Evolutionary conservation across 306 rosid species (phyloP).

Genomic region (Cucurbita moschata): DNA sequence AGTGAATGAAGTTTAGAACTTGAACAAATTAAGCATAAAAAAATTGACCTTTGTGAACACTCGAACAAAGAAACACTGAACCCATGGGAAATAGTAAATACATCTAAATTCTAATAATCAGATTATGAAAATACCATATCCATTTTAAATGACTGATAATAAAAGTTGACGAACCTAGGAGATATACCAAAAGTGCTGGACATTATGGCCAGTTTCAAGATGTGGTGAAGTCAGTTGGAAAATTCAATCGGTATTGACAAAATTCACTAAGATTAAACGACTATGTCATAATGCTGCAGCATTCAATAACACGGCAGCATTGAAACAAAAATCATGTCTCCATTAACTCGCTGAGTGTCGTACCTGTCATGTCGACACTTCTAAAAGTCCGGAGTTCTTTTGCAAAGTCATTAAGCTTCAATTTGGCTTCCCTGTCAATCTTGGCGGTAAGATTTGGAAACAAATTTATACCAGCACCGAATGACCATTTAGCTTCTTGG

Average conservation of each 20-base stretch:
- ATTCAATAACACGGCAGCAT: neutral
- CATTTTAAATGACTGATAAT: neutral
- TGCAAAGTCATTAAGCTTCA: conserved; percentile 82
- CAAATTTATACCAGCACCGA: conserved; percentile 66
- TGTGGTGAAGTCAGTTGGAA: too few relatives aligned
- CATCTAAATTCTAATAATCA: neutral
- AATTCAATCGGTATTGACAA: neutral
- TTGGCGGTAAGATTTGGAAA: conserved; percentile 53
- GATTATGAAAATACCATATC: neutral
- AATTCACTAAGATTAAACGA: neutral
- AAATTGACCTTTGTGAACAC: neutral
- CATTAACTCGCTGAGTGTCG: conserved; percentile 12
- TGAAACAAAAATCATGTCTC: conserved; percentile 6
- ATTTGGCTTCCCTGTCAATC: conserved; percentile 73
- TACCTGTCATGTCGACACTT: conserved; percentile 91
- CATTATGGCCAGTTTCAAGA: too few relatives aligned
- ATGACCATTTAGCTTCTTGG: conserved; percentile 31
- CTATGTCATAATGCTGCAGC: conserved; percentile 1
- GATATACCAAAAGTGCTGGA: too few relatives aligned
- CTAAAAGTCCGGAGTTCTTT: conserved; percentile 70
- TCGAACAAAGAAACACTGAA: neutral
- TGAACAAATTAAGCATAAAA: neutral
- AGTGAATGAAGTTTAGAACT: neutral
- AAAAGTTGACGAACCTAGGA: neutral
- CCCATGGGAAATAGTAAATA: neutral